Conservation (phyloP, 345 rosid species). For the Limnanthes douglasii region DNA sequence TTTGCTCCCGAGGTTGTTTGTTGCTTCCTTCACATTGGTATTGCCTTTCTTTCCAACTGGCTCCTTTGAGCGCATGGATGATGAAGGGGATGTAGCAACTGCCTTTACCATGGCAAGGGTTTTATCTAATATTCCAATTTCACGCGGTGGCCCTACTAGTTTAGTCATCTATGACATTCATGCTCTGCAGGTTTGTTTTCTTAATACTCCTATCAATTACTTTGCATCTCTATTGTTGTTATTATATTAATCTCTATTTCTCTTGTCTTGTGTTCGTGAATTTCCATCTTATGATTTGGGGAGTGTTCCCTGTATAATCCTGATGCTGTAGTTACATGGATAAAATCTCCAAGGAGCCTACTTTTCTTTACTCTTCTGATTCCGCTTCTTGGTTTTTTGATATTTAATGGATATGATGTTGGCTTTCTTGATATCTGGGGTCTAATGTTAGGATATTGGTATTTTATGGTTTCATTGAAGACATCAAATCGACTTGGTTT, state of each 20-base stretch:
- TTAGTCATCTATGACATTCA: constrained; percentile 91
- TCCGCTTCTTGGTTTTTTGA: no score
- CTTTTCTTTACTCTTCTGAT: no score
- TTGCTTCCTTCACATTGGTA: constrained; percentile 84
- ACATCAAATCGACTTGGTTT: no score
- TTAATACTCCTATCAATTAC: neutral
- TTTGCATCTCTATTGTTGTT: neutral
- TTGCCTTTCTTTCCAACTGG: constrained; percentile 98
- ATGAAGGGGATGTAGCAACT: constrained; percentile 98
- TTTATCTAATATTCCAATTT: constrained; percentile 83
- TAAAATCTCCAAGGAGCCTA: no score
- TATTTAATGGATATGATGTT: no score
- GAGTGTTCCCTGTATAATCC: no score
- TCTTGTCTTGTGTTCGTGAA: constrained; percentile 1
- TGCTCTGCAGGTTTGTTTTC: constrained; percentile 66
- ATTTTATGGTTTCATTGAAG: no score
- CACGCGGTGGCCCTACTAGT: constrained; percentile 98
- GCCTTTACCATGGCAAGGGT: constrained; percentile 98
- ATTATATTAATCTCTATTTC: neutral
- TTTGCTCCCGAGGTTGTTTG: constrained; percentile 82
- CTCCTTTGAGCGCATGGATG: constrained; percentile 97
- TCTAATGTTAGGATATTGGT: no score
- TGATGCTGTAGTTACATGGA: no score
- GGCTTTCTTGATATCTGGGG: no score
- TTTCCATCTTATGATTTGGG: no score